These are phyloP conservation scores for Raphidocelis subcapitata DNA, from an alignment of 139 green algal species.

Conservation along the genomic window DNA sequence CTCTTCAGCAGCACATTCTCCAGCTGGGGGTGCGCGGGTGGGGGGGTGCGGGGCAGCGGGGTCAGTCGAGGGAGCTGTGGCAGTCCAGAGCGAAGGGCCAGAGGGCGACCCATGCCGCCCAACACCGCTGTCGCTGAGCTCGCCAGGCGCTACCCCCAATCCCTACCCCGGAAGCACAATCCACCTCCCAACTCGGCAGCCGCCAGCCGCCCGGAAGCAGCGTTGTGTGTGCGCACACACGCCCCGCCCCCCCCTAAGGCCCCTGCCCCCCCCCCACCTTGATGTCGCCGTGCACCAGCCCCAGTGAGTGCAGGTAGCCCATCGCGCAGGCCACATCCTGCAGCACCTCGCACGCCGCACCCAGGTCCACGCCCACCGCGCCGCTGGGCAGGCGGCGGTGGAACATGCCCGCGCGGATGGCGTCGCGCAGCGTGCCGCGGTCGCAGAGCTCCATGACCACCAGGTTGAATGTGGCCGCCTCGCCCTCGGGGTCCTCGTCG, in stretches of 20 bases:
- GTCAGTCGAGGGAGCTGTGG: too few relatives aligned
- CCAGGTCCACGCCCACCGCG: constrained; percentile 7
- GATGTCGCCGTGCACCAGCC: constrained; percentile 30
- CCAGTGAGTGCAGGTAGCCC: constrained; percentile 32
- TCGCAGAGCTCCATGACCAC: constrained; percentile 22
- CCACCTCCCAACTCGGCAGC: too few relatives aligned
- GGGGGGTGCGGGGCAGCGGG: too few relatives aligned
- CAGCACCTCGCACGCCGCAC: constrained; percentile 4
- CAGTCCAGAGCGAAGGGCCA: too few relatives aligned
- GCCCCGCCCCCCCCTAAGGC: too few relatives aligned
- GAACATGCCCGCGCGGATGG: not conserved
- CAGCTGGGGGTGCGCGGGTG: too few relatives aligned
- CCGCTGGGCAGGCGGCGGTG: constrained; percentile 2
- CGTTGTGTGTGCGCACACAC: too few relatives aligned
- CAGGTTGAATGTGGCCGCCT: not conserved
- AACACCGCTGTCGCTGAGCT: too few relatives aligned
- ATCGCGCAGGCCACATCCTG: constrained; percentile 30
- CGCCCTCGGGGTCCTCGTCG: not conserved
- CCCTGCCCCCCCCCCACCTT: constrained; percentile 5
- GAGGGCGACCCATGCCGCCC: too few relatives aligned
- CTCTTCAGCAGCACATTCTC: constrained; percentile 17
- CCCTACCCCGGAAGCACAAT: too few relatives aligned
- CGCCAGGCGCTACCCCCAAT: too few relatives aligned
- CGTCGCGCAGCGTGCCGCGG: not conserved
- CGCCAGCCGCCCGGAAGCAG: too few relatives aligned